Evolutionary conservation across 1,139 yeast species (phyloP).

Genomic region (Scheffersomyces illinoinensis): DNA sequence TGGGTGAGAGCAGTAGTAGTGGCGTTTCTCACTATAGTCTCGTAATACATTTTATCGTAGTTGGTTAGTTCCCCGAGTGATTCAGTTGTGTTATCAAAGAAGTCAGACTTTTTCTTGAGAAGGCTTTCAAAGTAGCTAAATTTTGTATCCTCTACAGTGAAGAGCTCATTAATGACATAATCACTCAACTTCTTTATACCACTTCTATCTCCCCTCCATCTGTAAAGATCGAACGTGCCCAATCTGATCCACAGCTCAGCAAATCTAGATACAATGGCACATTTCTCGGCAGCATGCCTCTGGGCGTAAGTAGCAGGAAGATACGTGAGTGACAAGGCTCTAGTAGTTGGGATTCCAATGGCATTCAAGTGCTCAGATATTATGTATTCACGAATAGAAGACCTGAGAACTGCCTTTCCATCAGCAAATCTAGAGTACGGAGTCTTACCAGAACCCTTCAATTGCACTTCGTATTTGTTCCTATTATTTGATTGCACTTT

Average conservation of each 20-base stretch:
- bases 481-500: constrained; percentile 28
- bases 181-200: constrained; percentile 68
- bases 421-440: constrained; percentile 95
- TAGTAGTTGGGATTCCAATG: constrained; percentile 81
- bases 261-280: constrained; percentile 84
- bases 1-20: constrained; percentile 84
- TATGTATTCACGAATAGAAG: constrained; percentile 84
- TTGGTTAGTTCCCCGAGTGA: constrained; percentile 47
- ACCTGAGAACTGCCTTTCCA: constrained; percentile 89
- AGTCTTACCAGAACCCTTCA: constrained; percentile 90
- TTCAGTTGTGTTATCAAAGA: constrained; percentile 17
- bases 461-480: constrained; percentile 62
- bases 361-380: constrained; percentile 82
- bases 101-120: constrained; percentile 16
- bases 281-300: constrained; percentile 69
- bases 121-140: constrained; percentile 36
- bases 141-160: constrained; percentile 35
- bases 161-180: constrained; percentile 69
- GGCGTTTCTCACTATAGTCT: constrained; percentile 73
- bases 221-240: constrained; percentile 85
- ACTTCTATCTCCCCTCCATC: constrained; percentile 68
- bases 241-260: constrained; percentile 86
- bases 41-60: constrained; percentile 72
- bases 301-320: constrained; percentile 79
- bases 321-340: constrained; percentile 73